Percentiles rank a stretch among this genome's conserved stretches.
Evolutionary conservation across 495 filamentous ascomycete species (phyloP).

Genomic region (Lindgomyces ingoldianus): DNA sequence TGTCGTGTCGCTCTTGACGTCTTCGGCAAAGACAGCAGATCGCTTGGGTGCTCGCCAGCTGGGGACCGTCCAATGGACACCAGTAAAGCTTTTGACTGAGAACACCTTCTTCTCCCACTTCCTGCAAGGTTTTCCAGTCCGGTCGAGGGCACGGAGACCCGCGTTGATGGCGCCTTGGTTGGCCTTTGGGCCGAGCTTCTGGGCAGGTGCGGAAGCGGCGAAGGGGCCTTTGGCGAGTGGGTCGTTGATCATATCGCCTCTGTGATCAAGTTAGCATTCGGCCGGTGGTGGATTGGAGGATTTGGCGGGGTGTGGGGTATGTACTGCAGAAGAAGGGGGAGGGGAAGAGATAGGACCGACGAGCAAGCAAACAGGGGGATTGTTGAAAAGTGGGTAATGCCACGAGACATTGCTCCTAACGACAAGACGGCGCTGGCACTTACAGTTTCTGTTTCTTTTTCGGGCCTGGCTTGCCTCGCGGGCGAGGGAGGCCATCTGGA

Average conservation of each 20-base stretch:
- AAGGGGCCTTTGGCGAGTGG: constrained; percentile 30
- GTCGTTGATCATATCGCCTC: constrained; percentile 39
- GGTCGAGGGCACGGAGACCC: constrained; percentile 87
- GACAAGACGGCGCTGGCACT: constrained; percentile 45
- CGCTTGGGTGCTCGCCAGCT: constrained; percentile 76
- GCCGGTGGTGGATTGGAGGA: not conserved
- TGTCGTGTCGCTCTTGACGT: constrained; percentile 54
- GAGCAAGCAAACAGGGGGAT: not conserved
- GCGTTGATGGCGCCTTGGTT: constrained; percentile 99
- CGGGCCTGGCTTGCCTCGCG: constrained; percentile 82
- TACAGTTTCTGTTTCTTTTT: constrained; percentile 96
- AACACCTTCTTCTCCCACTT: constrained; percentile 85
- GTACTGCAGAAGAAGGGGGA: not conserved
- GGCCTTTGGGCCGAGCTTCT: constrained; percentile 93
- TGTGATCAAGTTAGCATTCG: constrained; percentile 21
- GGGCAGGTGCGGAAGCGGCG: constrained; percentile 45
- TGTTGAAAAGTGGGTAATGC: not conserved
- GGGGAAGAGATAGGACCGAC: not conserved
- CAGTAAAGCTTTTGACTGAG: constrained; percentile 89
- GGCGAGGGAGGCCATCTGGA: constrained; percentile 61
- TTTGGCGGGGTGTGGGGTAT: not conserved
- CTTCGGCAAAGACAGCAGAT: constrained; percentile 47
- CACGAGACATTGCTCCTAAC: not conserved
- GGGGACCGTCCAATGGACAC: constrained; percentile 77
- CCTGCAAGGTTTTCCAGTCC: constrained; percentile 84